Conservation (phyloP, 208 protist genomes). For the Leishmania tropica region DNA sequence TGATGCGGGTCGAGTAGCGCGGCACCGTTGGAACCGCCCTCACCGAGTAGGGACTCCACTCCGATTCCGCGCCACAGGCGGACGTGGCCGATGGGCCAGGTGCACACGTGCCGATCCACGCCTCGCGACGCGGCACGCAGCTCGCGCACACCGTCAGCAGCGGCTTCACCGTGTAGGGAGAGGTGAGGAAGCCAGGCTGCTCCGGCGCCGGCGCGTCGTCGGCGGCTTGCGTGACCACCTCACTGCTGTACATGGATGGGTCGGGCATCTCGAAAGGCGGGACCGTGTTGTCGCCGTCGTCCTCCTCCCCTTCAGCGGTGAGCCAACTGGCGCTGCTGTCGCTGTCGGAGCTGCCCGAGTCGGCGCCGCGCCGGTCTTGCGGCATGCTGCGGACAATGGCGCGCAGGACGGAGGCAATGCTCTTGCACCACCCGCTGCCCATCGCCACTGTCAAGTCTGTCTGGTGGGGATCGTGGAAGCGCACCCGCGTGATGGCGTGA, state of each 20-base stretch:
- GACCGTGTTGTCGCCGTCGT: constrained; percentile 8
- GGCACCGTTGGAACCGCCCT: constrained; percentile 64
- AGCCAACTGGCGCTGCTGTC: constrained; percentile 2
- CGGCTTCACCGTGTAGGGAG: constrained; percentile 64
- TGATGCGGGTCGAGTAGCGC: constrained; percentile 76
- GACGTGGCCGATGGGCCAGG: constrained; percentile 15
- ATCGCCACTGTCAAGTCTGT: constrained; percentile 63
- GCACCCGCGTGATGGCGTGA: constrained; percentile 82
- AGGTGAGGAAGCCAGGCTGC: constrained; percentile 28
- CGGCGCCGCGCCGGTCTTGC: constrained; percentile 11
- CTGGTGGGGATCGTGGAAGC: constrained; percentile 58
- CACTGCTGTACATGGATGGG: not conserved
- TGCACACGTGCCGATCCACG: constrained; percentile 49
- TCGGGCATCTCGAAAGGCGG: constrained; percentile 13
- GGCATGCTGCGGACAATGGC: constrained; percentile 40
- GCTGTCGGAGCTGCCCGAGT: not conserved
- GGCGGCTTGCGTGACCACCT: constrained; percentile 12
- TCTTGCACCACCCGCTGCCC: constrained; percentile 53
- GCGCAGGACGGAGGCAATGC: constrained; percentile 52
- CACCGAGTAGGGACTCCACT: constrained; percentile 21
- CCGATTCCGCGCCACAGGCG: not conserved
- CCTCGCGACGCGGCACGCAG: constrained; percentile 75
- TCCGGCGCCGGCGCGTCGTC: constrained; percentile 1
- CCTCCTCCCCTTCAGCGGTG: constrained; percentile 21
- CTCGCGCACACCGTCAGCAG: constrained; percentile 77